A percentile compares a stretch with the other conserved stretches of the same genome.
phyloP scores from a whole-genome alignment of 2,329 filamentous ascomycete species.

The Sporothrix pseudoabietina region DNA sequence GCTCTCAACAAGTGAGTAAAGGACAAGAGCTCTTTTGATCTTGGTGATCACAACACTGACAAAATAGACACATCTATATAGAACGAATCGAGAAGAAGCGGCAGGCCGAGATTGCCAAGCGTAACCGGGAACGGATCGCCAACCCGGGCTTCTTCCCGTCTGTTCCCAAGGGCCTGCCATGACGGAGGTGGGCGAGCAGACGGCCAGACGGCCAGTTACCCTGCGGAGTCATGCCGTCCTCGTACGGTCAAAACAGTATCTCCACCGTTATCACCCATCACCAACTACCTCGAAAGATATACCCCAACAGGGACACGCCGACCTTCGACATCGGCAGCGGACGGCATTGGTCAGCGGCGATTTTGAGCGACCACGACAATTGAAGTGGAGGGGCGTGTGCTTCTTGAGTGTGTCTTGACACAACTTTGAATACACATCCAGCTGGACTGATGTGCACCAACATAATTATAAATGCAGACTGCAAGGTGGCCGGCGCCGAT shows the following conservation, averaged over 20 bases:
- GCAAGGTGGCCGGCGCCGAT: conserved; percentile 10
- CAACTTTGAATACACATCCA: neutral
- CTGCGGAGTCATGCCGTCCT: neutral
- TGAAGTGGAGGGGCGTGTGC: neutral
- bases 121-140: conserved; percentile 77
- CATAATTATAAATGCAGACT: neutral
- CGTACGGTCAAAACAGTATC: neutral
- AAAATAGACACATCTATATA: conserved; percentile 74
- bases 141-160: conserved; percentile 82
- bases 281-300: neutral
- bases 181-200: conserved; percentile 25
- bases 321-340: neutral
- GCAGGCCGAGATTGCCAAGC: conserved; percentile 75
- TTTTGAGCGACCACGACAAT: neutral
- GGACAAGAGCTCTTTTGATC: no score
- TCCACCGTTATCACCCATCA: neutral
- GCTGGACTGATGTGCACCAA: neutral
- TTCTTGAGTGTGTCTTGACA: neutral
- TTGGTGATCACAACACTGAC: neutral
- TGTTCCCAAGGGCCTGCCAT: conserved; percentile 67
- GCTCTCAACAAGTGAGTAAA: conserved; percentile 71
- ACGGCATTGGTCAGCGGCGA: neutral
- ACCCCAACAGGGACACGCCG: neutral
- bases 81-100: conserved; percentile 78
- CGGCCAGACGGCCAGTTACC: neutral